Base-by-base conservation (phyloP, 2,329 filamentous ascomycete species). In the Diaporthe destruens region DNA sequence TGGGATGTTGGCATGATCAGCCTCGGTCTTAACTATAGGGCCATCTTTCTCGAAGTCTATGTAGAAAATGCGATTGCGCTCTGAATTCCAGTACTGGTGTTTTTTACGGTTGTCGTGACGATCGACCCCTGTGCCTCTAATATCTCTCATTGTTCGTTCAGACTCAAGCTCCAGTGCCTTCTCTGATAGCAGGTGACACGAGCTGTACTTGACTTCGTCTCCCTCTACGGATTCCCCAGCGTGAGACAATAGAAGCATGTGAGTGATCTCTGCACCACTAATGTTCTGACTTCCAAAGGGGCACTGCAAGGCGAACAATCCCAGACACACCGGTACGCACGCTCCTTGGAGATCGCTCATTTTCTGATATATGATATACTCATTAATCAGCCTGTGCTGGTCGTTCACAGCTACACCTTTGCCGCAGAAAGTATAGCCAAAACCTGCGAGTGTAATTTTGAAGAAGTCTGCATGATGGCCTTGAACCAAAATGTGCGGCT, bases 381-480 rank as follows among this genome's bases (percentile, higher is more conserved):
- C 57, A 34, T 63, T 63, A 16, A 63, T 32, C 2, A 63, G 42
- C 42, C 42, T 63, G 18, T 63, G 57, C 18, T 63, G 57, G 3
- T 63, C 57, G 42, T 18, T 34, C 25, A n/a, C 4, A n/a, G 25
- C 57, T 7, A 63, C 57, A 11, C 57, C 57, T 16, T 63, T 63
- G 25, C 39, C 42, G 39, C 57, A 63, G 18, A 63, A 47, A 3
- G 57, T 63, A 16, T 63, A 47, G 1, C 42, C 57, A 39, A 47
- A 63, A 8, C 57, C 57, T 32, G 57, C 57, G 2, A 63, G 57
- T 11, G 42, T 49, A 4, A 63, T n/a, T 9, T 63, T 63, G 42
- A 63, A 63, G 57, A 63, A 63, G 9, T 63, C 25, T 25, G 36
- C 42, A 36, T 63, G 42, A 47, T 63, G 57, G 3, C 57, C 57